A percentile compares a stretch with the other conserved stretches of the same genome.
Evolutionary conservation across 345 rosid genomes (phyloP).

Genomic region (Lumnitzera littorea): DNA sequence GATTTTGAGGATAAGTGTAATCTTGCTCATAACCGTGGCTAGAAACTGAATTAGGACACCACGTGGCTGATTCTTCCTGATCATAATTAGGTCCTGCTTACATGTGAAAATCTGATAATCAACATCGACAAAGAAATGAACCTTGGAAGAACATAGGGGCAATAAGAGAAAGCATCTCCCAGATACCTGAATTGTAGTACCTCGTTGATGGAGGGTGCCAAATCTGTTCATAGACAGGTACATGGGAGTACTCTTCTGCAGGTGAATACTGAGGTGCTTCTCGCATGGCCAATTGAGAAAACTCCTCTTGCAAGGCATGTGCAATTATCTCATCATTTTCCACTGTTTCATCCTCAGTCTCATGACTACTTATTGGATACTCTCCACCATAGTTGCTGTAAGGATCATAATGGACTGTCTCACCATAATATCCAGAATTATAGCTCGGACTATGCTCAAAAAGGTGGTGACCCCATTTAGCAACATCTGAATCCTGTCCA

Average conservation of each 20-base stretch:
- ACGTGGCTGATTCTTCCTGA: conserved; percentile 43
- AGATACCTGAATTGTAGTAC: conserved; percentile 45
- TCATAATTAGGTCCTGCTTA: conserved; percentile 44
- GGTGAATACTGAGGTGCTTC: conserved; percentile 36
- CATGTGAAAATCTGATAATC: conserved; percentile 8
- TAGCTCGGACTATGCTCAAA: conserved; percentile 43
- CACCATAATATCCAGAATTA: conserved; percentile 47
- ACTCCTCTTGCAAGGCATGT: conserved; percentile 75
- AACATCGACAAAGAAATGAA: neutral
- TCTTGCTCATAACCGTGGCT: conserved; percentile 59
- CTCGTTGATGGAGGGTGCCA: conserved; percentile 37
- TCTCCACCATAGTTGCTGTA: conserved; percentile 24
- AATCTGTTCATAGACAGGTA: conserved; percentile 27
- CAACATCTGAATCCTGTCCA: conserved; percentile 42
- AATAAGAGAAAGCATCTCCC: conserved; percentile 7
- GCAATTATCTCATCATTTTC: conserved; percentile 91
- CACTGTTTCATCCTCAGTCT: conserved; percentile 39
- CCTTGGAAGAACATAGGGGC: neutral
- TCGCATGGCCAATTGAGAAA: conserved; percentile 57
- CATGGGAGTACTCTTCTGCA: conserved; percentile 24
- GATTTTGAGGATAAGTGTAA: conserved; percentile 53
- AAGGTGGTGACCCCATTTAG: conserved; percentile 52
- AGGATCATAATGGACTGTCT: conserved; percentile 29
- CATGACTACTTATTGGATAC: conserved; percentile 40
- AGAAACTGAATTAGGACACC: conserved; percentile 46